Base-by-base conservation (phyloP, 2,329 filamentous ascomycete genomes). In the Ascochyta koolunga region DNA sequence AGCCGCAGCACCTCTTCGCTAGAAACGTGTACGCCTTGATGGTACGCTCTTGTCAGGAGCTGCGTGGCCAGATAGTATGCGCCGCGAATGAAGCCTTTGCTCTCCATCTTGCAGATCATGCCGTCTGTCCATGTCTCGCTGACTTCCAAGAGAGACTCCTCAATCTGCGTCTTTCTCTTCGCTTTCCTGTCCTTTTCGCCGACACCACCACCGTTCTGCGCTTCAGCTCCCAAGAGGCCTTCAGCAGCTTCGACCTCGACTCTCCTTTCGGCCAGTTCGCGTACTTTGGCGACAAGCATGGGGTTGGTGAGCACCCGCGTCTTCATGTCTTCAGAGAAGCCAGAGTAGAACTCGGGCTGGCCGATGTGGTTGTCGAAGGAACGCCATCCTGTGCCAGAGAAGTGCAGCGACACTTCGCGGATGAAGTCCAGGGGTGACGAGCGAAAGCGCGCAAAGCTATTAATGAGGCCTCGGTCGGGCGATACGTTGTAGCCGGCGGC, bases 31-130 rank as follows among this genome's bases (percentile, higher is more conserved):
- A 99, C 96, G 79, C 91, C 95, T 78, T 98, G 93, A 69, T 98
- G 92, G 73, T 99, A 99, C 5, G 95, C 93, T 56, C 95, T 82
- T 4, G 93, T 96, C 58, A 98, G 80, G 40, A 98, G 81, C 76
- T 98, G 93, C 1, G 93, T 96, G 41, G 82, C 82, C 33, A 96
- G 71, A 72, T 97, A 99, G 73, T 98, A 98, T 40, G 95, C 93
- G 21, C 91, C 86, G 42, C 95, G 82, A 64, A 99, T 96, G 70
- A 98, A 98, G 2, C 85, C 80, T 72, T 93, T 96, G 80, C 89
- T 96, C 76, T 99, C 95, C 83, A 98, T 93, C 77, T 99, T 99
- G 83, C 93, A 98, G 58, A 99, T 97, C 95, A 99, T 98, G 59
- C 89, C 86, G 70, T 96, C 91, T 21, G 92, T 91, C 83, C 95